Percentiles rank a stretch among this genome's conserved stretches.
These are phyloP conservation scores for Teratosphaeria gauchensis DNA, from an alignment of 2,329 filamentous ascomycete genomes.

Conservation along the genomic window DNA sequence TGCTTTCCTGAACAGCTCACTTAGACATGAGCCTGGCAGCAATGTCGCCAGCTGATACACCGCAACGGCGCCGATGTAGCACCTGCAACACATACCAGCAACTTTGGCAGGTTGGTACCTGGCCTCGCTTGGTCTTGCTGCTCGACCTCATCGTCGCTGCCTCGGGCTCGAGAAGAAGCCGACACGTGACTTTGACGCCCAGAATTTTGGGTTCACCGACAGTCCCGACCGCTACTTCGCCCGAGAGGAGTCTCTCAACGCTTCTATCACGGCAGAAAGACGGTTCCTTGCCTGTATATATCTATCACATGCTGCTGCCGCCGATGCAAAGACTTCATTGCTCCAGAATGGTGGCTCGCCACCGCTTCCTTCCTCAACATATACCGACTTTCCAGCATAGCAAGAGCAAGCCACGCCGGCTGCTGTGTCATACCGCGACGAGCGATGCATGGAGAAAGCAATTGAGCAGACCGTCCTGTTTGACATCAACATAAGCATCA, in stretches of 20 bases:
- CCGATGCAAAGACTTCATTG: not conserved
- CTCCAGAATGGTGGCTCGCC: not conserved
- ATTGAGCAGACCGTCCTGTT: not conserved
- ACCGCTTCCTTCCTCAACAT: not conserved
- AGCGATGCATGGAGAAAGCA: not conserved
- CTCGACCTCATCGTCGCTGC: not conserved
- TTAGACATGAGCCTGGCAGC: not conserved
- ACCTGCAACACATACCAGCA: not conserved
- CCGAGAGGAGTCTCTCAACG: not conserved
- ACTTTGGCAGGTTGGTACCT: not conserved
- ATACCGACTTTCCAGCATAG: not conserved
- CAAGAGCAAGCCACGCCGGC: not conserved
- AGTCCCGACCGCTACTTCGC: not conserved
- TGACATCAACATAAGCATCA: not conserved
- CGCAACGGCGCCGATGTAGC: not conserved
- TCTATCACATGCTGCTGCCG: too few relatives aligned
- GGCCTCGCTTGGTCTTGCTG: not conserved
- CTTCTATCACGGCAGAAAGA: too few relatives aligned
- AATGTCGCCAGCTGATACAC: not conserved
- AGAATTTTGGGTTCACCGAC: not conserved
- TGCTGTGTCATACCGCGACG: not conserved
- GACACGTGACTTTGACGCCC: not conserved
- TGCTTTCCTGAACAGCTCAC: not conserved
- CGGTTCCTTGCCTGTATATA: too few relatives aligned
- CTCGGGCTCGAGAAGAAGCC: not conserved